Percentiles rank a stretch among this genome's conserved stretches.
phyloP scores from a whole-genome alignment of 2,329 filamentous ascomycete species.

The Alternaria consortialis region DNA sequence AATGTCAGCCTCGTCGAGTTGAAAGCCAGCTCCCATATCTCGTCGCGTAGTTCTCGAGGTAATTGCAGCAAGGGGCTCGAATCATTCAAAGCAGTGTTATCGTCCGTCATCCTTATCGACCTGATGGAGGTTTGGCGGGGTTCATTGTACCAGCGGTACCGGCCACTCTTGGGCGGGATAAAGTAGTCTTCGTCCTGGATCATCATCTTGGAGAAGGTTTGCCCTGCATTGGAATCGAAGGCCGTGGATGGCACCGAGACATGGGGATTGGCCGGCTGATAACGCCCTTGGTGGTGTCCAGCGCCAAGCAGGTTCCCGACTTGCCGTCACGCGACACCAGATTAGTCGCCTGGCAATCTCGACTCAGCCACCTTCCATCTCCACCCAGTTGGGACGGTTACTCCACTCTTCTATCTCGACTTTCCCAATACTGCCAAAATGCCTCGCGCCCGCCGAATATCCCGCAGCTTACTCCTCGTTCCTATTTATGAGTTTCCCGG shows the following conservation, averaged over 20 bases:
- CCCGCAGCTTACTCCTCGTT: slow-evolving; percentile 6
- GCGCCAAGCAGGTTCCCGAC: slow-evolving; percentile 13
- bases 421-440: slow-evolving; percentile 21
- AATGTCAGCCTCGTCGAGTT: slow-evolving; percentile 26
- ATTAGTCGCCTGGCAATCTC: slow-evolving; percentile 18
- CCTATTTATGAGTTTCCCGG: slow-evolving; percentile 6
- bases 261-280: slow-evolving; percentile 20
- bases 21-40: slow-evolving; percentile 23
- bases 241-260: slow-evolving; percentile 6
- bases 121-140: slow-evolving; percentile 5
- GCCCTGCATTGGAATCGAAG: slow-evolving; percentile 13
- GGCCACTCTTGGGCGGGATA: slow-evolving; percentile 11
- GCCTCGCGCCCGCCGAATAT: slow-evolving; percentile 14
- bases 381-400: slow-evolving; percentile 17
- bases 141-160: slow-evolving; percentile 18
- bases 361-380: slow-evolving; percentile 23
- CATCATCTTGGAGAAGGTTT: slow-evolving; percentile 18
- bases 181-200: slow-evolving; percentile 22
- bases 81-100: slow-evolving; percentile 8
- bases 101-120: slow-evolving; percentile 10
- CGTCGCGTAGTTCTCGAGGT: slow-evolving; percentile 23
- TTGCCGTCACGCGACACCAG: slow-evolving; percentile 18
- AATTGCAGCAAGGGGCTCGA: slow-evolving; percentile 17
- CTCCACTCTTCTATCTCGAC: slow-evolving; percentile 19
- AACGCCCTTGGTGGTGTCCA: slow-evolving; percentile 14